Base-by-base conservation (phyloP, 371 early-diverging fungal species). In the Haplosporangium sp. region DNA sequence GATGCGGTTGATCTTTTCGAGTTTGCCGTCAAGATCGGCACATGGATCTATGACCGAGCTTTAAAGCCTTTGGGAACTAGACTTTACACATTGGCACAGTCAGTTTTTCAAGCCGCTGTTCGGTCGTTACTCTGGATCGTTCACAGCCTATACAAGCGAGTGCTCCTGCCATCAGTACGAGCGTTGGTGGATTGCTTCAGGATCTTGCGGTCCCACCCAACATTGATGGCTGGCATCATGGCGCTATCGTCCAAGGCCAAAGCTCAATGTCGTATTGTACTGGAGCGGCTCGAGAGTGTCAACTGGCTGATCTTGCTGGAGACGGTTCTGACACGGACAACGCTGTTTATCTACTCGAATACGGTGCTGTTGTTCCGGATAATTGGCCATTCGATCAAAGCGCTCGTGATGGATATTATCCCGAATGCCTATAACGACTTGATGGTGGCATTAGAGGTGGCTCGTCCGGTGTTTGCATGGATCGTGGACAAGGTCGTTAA, bases 301-400 rank as follows among this genome's bases (percentile, higher is more conserved):
- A 71, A 77, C 46, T 79, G 80, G 80, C 41, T 79, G n/a, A 11
- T 73, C 7, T 23, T 79, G 2, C 42, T 72, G 55, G 73, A 79
- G 37, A 55, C 54, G 3, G 55, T 55, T 12, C 14, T 79, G 42
- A 69, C 62, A 18, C 54, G 21, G 18, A 23, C 38, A 4, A 29
- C 62, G n/a, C 59, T 59, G 0, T 6, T 36, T 0, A n/a, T 20
- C 2, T 64, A 77, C 23, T 56, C 63, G 1, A 57, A 54, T 23
- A 38, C 62, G 5, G 29, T 40, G 8, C 50, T 47, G 1, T 18
- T n/a, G 5, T 10, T 65, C 6, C 37, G 54, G 23, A 1, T 58
- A 10, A 16, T 51, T 20, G 50, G 80, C 14, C 23, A 54, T 6
- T 64, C 69, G 6, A 38, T 69, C 52, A 43, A 14, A 18, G 37